Conservation (phyloP, 306 rosid species). For the Rosa chinensis region DNA sequence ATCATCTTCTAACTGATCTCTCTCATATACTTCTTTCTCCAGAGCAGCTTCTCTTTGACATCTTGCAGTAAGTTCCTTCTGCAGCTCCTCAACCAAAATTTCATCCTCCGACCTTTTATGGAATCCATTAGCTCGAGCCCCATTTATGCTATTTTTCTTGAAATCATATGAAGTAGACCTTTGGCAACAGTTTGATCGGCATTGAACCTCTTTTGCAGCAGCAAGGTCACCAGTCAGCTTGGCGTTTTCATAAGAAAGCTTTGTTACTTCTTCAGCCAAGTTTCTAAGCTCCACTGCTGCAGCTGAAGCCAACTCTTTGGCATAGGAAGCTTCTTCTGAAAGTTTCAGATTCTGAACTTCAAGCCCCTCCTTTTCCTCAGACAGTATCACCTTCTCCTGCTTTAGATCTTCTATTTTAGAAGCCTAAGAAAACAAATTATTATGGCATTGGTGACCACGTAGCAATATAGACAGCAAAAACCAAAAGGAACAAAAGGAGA, state of each 20-base stretch:
- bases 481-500: conserved; percentile 9
- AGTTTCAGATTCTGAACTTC: conserved; percentile 72
- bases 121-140: conserved; percentile 38
- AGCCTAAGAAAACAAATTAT: conserved; percentile 43
- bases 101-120: conserved; percentile 42
- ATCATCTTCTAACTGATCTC: conserved; percentile 59
- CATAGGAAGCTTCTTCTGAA: conserved; percentile 83
- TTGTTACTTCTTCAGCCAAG: conserved; percentile 87
- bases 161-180: conserved; percentile 38
- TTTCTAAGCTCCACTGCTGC: conserved; percentile 82
- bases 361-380: conserved; percentile 74
- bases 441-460: conserved; percentile 5
- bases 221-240: conserved; percentile 59
- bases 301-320: conserved; percentile 88
- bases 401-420: conserved; percentile 73
- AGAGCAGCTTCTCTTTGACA: conserved; percentile 65
- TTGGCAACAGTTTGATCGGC: conserved; percentile 46
- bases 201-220: conserved; percentile 46
- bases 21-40: conserved; percentile 49
- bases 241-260: conserved; percentile 71
- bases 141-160: conserved; percentile 36
- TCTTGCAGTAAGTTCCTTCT: conserved; percentile 62
- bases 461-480: conserved; percentile 9
- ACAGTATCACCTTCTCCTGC: conserved; percentile 67
- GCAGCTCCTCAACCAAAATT: conserved; percentile 49